Evolutionary conservation across 2,329 filamentous ascomycete species (phyloP).

Genomic region (Raffaelea deltoideospora): DNA sequence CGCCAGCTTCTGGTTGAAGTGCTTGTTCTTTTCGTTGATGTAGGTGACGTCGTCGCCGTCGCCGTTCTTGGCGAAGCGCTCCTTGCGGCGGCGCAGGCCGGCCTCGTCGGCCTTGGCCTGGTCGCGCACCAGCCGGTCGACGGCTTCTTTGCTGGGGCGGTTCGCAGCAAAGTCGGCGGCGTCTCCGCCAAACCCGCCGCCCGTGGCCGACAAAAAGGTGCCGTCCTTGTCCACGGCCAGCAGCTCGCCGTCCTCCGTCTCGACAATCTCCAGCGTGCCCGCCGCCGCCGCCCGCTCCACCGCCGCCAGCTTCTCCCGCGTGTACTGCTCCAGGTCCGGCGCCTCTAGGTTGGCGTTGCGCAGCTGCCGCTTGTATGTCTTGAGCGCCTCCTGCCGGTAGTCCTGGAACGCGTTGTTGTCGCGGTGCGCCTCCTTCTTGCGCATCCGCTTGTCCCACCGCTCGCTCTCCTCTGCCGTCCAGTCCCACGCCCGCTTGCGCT

Average conservation of each 20-base stretch:
- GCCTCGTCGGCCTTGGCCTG: slow-evolving; percentile 78
- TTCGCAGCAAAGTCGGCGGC: slow-evolving; percentile 69
- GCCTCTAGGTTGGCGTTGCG: slow-evolving; percentile 50
- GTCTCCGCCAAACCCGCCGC: slow-evolving; percentile 45
- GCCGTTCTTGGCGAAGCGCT: slow-evolving; percentile 61
- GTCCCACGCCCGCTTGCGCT: slow-evolving; percentile 96
- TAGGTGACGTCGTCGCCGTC: slow-evolving; percentile 90
- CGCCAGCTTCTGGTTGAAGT: slow-evolving; percentile 95
- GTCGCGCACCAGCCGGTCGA: slow-evolving; percentile 78
- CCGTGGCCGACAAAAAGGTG: slow-evolving; percentile 55
- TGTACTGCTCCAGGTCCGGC: slow-evolving; percentile 71
- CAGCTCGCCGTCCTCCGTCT: slow-evolving; percentile 88
- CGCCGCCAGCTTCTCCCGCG: slow-evolving; percentile 69
- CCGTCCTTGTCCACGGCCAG: slow-evolving; percentile 88
- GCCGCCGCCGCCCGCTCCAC: slow-evolving; percentile 72
- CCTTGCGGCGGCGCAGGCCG: slow-evolving; percentile 70
- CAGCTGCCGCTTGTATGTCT: slow-evolving; percentile 87
- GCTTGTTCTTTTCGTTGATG: slow-evolving; percentile 99
- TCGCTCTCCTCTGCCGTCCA: slow-evolving; percentile 95
- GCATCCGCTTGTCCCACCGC: slow-evolving; percentile 79
- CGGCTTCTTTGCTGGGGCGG: slow-evolving; percentile 70
- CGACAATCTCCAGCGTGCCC: slow-evolving; percentile 81
- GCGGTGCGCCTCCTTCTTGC: slow-evolving; percentile 66
- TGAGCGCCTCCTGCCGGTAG: slow-evolving; percentile 73
- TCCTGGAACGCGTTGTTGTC: slow-evolving; percentile 86